Percentiles rank a stretch among this genome's conserved stretches.
phyloP scores from a whole-genome alignment of 2,329 filamentous ascomycete genomes.

The Catunica adiposa region DNA sequence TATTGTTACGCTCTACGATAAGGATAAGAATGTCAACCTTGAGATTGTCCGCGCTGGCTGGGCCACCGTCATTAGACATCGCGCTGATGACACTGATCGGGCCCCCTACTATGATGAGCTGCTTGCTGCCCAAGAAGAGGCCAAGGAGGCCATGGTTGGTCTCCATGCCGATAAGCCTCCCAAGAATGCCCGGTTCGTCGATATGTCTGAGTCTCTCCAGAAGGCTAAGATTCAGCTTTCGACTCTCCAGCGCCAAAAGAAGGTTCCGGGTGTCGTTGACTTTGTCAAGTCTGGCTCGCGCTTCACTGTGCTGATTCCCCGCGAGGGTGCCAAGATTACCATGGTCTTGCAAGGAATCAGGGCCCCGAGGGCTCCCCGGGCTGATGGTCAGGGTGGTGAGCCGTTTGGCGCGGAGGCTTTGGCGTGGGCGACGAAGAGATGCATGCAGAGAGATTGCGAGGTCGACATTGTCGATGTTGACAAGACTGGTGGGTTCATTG shows the following conservation, averaged over 20 bases:
- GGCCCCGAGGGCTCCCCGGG: slow-evolving; percentile 68
- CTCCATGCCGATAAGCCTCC: slow-evolving; percentile 89
- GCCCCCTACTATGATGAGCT: slow-evolving; percentile 89
- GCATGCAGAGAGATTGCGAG: slow-evolving; percentile 88
- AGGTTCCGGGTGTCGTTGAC: slow-evolving; percentile 82
- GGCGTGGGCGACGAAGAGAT: slow-evolving; percentile 74
- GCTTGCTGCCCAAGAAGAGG: slow-evolving; percentile 60
- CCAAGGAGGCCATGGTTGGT: slow-evolving; percentile 77
- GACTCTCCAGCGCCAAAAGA: slow-evolving; percentile 76
- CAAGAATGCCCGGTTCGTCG: slow-evolving; percentile 65
- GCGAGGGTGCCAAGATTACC: slow-evolving; percentile 86
- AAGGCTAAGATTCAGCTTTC: slow-evolving; percentile 91
- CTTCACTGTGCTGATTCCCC: slow-evolving; percentile 80
- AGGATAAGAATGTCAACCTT: slow-evolving; percentile 75
- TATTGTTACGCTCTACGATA: slow-evolving; percentile 71
- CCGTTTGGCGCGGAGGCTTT: slow-evolving; percentile 91
- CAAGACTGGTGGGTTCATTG: slow-evolving; percentile 95
- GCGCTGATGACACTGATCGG: slow-evolving; percentile 84
- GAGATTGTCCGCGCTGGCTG: slow-evolving; percentile 82
- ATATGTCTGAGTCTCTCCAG: slow-evolving; percentile 82
- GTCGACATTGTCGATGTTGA: slow-evolving; percentile 90
- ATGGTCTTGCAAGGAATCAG: slow-evolving; percentile 88
- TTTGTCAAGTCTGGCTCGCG: slow-evolving; percentile 95
- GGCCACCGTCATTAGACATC: slow-evolving; percentile 84
- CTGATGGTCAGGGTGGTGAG: slow-evolving; percentile 62